Base-by-base conservation (phyloP, 1,284 basidiomycete genomes). In the Malassezia restricta region DNA sequence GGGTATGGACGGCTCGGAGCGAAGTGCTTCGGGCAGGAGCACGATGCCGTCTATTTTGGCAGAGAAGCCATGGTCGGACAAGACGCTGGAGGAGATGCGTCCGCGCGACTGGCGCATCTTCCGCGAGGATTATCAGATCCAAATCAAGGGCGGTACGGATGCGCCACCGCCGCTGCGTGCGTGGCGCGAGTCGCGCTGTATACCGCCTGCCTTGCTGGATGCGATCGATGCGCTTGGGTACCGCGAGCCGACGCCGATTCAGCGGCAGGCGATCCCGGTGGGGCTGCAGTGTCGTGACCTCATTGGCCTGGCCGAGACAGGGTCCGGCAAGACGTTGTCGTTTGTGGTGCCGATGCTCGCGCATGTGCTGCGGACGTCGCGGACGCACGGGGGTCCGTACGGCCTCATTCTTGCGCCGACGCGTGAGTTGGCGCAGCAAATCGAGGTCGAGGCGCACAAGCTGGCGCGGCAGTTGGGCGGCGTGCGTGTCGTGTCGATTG, bases 21-120 rank as follows among this genome's bases (percentile, higher is more conserved):
- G 54, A 17, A 17, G 40, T 8, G 17, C 20, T 15, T 28, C n/a
- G 15, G 46, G 43, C n/a, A 24, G n/a, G 29, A 47, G 45, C 39
- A 20, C 4, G 24, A 47, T 47, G 82, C 81, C 69, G 86, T 87
- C n/a, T 80, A 82, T 52, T 84, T 85, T 77, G 78, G 81, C 54
- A 83, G 86, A 31, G 77, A 87, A 59, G 59, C 94, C 96, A 76
- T 98, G 94, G 94, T 85, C 85, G 2, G 88, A 95, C n/a, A 99
- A 99, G 75, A 80, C 83, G 1, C 76, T 98, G 30, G 74, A 78
- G 2, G 88, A 96, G 74, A 96, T 99, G 94, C 86, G 85, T 69
- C 94, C 96, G 65, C 80, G 92, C 51, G 92, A 99, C 73, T 99
- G 92, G 92, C 82, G 92, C 66, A 98, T 99, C 74, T 98, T 99